Base-by-base conservation (phyloP, 192 early-diverging fungal species). In the Mortierella alpina region DNA sequence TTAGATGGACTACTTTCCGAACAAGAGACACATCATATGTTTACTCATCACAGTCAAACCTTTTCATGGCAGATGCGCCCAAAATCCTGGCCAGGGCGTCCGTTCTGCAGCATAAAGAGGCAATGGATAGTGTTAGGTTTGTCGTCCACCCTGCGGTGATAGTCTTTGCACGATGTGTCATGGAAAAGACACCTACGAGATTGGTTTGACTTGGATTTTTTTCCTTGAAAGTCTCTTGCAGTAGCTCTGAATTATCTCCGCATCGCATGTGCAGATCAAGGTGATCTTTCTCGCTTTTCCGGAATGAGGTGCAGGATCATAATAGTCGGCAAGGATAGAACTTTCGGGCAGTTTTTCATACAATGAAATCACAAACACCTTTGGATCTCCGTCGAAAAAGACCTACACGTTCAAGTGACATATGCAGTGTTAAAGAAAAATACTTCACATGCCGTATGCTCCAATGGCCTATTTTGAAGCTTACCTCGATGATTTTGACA, bases 401-500 rank as follows among this genome's bases (percentile, higher is more conserved):
- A 59, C 66, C 68, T 78, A 63, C 6, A 10, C n/a, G 23, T 17
- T 18, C 5, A 54, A 67, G n/a, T 22, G 14, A 56, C 20, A 31
- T 31, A 31, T 31, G 1, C 31, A 31, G 31, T 31, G 31, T 31
- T 31, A 31, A 3, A 3, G 31, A 3, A 31, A 31, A 31, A 3
- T 31, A 2, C 1, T 31, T 31, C 31, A 31, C 31, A 31, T 31
- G 31, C 31, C 31, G 3, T 3, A 31, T 31, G 31, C 31, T 31
- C 3, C 31, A 31, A 31, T 31, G 31, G 31, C 3, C 31, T 31
- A 31, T 31, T 31, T 31, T 5, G 0, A 45, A 14, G 13, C 69
- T 42, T 71, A 80, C 77, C 58, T 72, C 69, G n/a, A 72, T 18
- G 17, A 9, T 42, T 53, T 52, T 68, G 66, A 80, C 17, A 5